phyloP scores from a whole-genome alignment of 495 filamentous ascomycete species.

The Aspergillus haitiensis region DNA sequence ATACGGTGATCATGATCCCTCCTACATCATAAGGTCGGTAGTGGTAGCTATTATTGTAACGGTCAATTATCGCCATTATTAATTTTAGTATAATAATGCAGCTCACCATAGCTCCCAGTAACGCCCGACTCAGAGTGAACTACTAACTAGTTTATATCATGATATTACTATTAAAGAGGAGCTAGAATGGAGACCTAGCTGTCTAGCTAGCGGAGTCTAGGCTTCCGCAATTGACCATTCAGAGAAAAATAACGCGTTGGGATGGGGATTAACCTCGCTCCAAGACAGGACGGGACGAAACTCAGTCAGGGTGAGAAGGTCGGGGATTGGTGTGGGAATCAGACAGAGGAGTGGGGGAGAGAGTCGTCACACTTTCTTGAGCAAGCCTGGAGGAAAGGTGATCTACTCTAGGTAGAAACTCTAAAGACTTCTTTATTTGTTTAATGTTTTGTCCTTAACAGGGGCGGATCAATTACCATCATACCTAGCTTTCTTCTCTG shows the following conservation, averaged over 20 bases:
- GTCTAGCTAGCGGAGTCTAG: conserved; percentile 20
- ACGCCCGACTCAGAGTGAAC: background rate
- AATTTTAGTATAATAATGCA: too few species aligned
- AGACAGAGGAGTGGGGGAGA: conserved; percentile 16
- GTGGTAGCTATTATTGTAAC: background rate
- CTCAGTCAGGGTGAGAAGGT: conserved; percentile 23
- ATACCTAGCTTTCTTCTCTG: too few species aligned
- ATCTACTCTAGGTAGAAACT: conserved; percentile 19
- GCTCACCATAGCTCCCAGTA: too few species aligned
- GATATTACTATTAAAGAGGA: conserved; percentile 17
- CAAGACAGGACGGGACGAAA: conserved; percentile 26
- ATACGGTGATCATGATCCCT: too few species aligned
- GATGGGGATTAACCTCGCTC: conserved; percentile 22
- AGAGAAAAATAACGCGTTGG: conserved; percentile 25
- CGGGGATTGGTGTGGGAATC: conserved; percentile 19
- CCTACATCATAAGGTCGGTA: too few species aligned
- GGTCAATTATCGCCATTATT: too few species aligned
- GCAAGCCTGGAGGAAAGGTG: conserved; percentile 9
- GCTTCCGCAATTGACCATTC: conserved; percentile 16
- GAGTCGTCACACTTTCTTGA: conserved; percentile 14
- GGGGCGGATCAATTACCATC: too few species aligned
- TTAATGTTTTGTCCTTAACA: too few species aligned
- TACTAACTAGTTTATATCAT: background rate
- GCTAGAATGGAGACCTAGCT: conserved; percentile 12
- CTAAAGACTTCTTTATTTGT: background rate